Evolutionary conservation across 2,329 filamentous ascomycete species (phyloP), one percentile per base, ranked within the genome.

Genomic region (Calonectria hawksworthii): DNA sequence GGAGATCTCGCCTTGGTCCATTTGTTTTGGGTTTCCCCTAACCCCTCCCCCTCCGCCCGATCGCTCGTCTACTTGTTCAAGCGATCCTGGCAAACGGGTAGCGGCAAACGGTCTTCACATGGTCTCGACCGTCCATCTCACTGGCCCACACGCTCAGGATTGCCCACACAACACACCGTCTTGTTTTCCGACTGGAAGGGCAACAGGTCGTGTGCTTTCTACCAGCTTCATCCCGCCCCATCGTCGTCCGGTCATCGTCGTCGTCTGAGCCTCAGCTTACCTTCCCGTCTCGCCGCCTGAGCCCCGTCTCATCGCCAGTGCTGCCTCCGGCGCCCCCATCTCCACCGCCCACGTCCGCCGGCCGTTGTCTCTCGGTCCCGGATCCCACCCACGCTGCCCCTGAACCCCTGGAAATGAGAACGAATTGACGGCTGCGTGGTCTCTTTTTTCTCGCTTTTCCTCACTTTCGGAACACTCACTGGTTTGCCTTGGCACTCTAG

Each of bases 201-300:
- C 74, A 86, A 85, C 75, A 83, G 83, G 83, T 86, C 84, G 85
- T 85, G 84, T 86, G 84, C 84, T 78, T 82, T 76, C 76, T 74
- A 68, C 65, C 75, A 76, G 76, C 79, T 76, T 78, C 78, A 77
- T 72, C 59, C 70, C 73, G 44, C 71, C 56, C 72, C 72, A 50
- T 76, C 61, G n/a, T 23, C 63, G 28, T 69, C 38, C 68, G 34
- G 34, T 63, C 68, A 34, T 70, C 54, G 32, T 74, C 72, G 52
- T 68, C 28, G 52, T 23, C 66, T 38, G 65, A 69, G 65, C 44
- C 70, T 68, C 70, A 65, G 34, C 70, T 54, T 63, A 50, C 52
- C 68, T 41, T 71, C 21, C 66, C 51, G 71, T 59, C 72, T 76
- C 21, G 52, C 54, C 66, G 30, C 30, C 34, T 32, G 3, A 11